phyloP scores from a whole-genome alignment of 2,329 filamentous ascomycete genomes.

The Ascochyta rabiei region DNA sequence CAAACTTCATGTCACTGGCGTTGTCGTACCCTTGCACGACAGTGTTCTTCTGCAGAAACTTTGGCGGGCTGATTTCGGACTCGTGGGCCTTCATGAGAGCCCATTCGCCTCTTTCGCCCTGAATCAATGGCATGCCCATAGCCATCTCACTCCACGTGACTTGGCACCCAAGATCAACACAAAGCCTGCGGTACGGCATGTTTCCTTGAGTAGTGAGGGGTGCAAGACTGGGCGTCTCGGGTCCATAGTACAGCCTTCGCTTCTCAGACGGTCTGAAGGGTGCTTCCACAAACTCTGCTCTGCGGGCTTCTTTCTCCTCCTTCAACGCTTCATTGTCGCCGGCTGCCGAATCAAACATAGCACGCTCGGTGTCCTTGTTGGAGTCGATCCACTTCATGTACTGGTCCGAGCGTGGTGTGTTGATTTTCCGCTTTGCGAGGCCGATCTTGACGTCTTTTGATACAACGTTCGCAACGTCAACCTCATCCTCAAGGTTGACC shows the following conservation, averaged over 20 bases:
- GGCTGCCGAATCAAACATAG: constrained; percentile 43
- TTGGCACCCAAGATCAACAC: constrained; percentile 85
- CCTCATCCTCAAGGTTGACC: constrained; percentile 54
- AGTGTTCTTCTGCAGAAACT: constrained; percentile 61
- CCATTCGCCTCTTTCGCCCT: constrained; percentile 92
- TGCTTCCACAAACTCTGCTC: constrained; percentile 82
- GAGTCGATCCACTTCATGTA: constrained; percentile 80
- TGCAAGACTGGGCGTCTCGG: constrained; percentile 90
- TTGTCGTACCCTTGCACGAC: constrained; percentile 82
- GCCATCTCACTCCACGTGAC: constrained; percentile 99
- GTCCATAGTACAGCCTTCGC: constrained; percentile 88
- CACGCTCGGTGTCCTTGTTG: constrained; percentile 54
- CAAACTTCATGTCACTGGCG: constrained; percentile 82
- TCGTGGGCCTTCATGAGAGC: constrained; percentile 91
- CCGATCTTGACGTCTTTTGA: constrained; percentile 72
- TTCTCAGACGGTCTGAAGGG: constrained; percentile 93
- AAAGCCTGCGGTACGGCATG: constrained; percentile 89
- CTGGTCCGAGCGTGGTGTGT: constrained; percentile 74
- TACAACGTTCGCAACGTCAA: constrained; percentile 78
- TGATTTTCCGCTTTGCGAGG: constrained; percentile 73
- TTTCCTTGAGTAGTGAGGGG: constrained; percentile 97
- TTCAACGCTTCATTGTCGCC: constrained; percentile 38
- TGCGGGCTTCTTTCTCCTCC: constrained; percentile 64
- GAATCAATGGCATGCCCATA: constrained; percentile 84
- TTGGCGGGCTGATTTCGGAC: constrained; percentile 76